Percentiles rank a stretch among this genome's conserved stretches.
phyloP scores from a whole-genome alignment of 2,329 filamentous ascomycete genomes.

The Aureobasidium musti region DNA sequence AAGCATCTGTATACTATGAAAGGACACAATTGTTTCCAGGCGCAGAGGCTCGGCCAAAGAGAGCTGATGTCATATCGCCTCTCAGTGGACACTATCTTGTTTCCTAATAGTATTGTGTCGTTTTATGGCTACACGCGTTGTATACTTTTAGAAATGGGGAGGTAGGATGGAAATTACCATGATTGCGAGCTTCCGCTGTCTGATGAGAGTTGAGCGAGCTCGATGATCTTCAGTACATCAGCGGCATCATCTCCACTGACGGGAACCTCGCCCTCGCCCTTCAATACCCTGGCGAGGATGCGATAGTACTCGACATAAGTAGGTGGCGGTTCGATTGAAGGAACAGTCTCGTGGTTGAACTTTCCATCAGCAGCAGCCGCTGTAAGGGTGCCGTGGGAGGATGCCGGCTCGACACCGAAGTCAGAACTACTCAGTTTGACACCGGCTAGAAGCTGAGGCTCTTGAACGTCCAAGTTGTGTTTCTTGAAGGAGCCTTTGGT shows the following conservation, averaged over 20 bases:
- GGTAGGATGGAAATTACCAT: constrained; percentile 17
- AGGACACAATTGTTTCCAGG: too few species aligned
- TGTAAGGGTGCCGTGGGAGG: constrained; percentile 57
- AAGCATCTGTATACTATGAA: too few species aligned
- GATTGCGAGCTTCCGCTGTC: constrained; percentile 51
- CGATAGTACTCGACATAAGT: constrained; percentile 71
- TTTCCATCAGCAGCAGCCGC: constrained; percentile 32
- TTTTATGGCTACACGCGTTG: too few species aligned
- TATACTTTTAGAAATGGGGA: too few species aligned
- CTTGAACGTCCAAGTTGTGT: constrained; percentile 69
- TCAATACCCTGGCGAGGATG: constrained; percentile 55
- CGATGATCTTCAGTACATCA: constrained; percentile 59
- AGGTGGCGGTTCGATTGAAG: constrained; percentile 60
- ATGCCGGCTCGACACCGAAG: constrained; percentile 65
- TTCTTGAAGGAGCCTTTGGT: constrained; percentile 75
- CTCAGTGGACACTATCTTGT: too few species aligned
- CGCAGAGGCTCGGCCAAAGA: too few species aligned
- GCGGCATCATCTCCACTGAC: constrained; percentile 57
- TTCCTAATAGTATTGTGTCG: too few species aligned
- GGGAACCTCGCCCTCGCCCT: constrained; percentile 55
- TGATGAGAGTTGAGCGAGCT: constrained; percentile 58
- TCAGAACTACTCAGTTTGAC: constrained; percentile 60
- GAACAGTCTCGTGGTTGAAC: constrained; percentile 53
- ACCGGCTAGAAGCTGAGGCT: constrained; percentile 69
- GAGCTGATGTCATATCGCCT: too few species aligned